Percentiles rank a stretch among this genome's conserved stretches.
Conservation (phyloP, 2,329 filamentous ascomycete genomes). For the Colletotrichum coccodes region DNA sequence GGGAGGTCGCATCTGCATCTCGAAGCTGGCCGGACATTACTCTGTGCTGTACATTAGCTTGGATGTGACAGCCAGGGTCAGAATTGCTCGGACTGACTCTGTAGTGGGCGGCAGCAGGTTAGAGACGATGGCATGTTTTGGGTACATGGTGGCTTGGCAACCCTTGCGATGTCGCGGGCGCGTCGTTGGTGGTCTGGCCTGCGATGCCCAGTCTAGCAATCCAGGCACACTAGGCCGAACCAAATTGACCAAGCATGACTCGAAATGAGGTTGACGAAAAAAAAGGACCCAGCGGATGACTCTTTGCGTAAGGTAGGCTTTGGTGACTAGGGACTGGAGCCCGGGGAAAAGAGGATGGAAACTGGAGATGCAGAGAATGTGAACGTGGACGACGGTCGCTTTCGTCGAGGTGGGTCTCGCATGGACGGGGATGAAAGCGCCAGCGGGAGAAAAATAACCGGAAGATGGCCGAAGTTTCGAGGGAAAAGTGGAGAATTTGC, state of each 20-base stretch:
- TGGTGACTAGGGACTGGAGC: not conserved
- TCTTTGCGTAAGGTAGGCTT: not conserved
- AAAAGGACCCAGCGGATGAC: not conserved
- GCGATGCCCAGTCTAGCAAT: not conserved
- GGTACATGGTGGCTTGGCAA: constrained; percentile 17
- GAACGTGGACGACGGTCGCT: not conserved
- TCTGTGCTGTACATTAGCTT: not conserved
- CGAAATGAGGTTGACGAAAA: not conserved
- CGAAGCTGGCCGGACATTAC: not conserved
- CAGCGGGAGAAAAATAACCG: constrained; percentile 11
- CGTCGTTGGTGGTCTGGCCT: not conserved
- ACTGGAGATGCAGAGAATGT: not conserved
- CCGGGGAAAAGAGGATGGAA: not conserved
- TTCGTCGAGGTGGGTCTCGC: not conserved
- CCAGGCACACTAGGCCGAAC: not conserved
- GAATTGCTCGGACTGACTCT: not conserved
- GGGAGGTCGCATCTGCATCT: constrained; percentile 18
- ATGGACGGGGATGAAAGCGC: not conserved
- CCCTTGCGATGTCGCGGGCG: not conserved
- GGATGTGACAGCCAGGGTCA: not conserved
- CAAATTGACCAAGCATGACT: constrained; percentile 11
- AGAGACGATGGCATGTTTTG: not conserved
- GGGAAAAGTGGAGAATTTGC: not conserved
- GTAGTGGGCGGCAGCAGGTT: not conserved
- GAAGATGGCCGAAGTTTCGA: constrained; percentile 25